Evolutionary conservation across 2,329 filamentous ascomycete species (phyloP), one percentile per base, ranked within the genome.

Genomic region (Niveomyces coronatus): DNA sequence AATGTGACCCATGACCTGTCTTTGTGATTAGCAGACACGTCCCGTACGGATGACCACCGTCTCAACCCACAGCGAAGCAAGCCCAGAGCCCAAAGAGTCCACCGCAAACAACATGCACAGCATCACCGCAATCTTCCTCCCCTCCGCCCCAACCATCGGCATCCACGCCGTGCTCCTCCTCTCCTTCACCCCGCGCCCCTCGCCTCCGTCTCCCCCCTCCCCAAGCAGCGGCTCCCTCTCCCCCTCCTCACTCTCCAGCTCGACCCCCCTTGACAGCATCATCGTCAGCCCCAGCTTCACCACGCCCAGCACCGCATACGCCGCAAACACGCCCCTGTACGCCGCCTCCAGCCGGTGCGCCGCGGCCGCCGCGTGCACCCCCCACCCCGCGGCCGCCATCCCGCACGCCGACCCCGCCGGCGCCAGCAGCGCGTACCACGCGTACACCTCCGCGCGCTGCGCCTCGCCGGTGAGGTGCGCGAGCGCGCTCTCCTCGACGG

Each of bases 1-100:
- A 63, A 74, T 0, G 70, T 72, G 3, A 74, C 55, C 79, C 77
- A 61, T 48, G 76, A 60, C 56, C 76, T 61, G 68, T 56, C 31
- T 65, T 53, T 45, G 58, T 64, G 10, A 64, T 65, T 9, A 63
- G 57, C 26, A 67, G 67, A 53, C 72, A 72, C 22, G 73, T 66
- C 14, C 61, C 68, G 48, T 9, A 58, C 57, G 47, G 57, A 60
- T 24, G 23, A 8, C 13, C 8, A 8, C 13, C 13, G 57, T n/a
- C 31, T n/a, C 26, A 35, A 61, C 70, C 55, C 61, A 77, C 65
- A 76, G 50, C 16, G 76, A 74, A 4, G 77, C 79, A 53, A 88
- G 69, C 2, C 83, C 82, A 2, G 76, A 80, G 1, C 79, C 81
- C 40, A 86, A 71, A 0, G 76, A 72, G 53, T 87, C 82, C 5